These are phyloP conservation scores for Lactifluus subvellereus DNA, from an alignment of 768 basidiomycete species.

Conservation along the genomic window DNA sequence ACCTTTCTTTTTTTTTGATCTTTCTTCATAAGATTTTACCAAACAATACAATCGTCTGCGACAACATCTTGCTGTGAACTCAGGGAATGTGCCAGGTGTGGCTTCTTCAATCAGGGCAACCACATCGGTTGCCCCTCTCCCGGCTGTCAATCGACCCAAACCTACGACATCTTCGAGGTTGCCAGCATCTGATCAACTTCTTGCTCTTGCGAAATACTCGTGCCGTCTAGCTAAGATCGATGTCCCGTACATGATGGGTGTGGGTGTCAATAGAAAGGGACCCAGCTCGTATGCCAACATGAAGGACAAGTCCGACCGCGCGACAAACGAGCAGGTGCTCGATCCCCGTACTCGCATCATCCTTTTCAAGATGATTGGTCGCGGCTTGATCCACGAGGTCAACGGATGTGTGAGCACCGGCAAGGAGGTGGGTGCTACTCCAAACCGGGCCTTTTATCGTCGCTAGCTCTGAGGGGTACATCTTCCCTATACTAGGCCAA, in stretches of 20 bases:
- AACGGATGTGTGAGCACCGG: constrained; percentile 97
- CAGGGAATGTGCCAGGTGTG: constrained; percentile 59
- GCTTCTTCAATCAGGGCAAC: constrained; percentile 47
- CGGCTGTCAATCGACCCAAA: constrained; percentile 64
- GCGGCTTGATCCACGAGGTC: constrained; percentile 81
- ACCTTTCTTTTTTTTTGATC: background rate
- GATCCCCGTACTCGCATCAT: constrained; percentile 94
- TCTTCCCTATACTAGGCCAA: constrained; percentile 59
- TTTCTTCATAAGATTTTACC: constrained; percentile 71
- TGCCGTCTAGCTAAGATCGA: constrained; percentile 72
- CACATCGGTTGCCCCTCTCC: constrained; percentile 53
- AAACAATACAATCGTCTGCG: constrained; percentile 95
- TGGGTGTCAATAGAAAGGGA: constrained; percentile 88
- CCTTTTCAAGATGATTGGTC: constrained; percentile 92
- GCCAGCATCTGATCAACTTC: constrained; percentile 65
- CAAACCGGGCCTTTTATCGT: background rate
- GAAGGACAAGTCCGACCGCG: constrained; percentile 96
- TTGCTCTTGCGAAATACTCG: constrained; percentile 68
- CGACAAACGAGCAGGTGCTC: constrained; percentile 94
- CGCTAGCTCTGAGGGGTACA: background rate
- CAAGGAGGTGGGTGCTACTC: constrained; percentile 69
- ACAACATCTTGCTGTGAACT: constrained; percentile 83
- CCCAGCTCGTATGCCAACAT: constrained; percentile 80
- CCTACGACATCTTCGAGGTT: constrained; percentile 40
- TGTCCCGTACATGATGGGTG: constrained; percentile 57